Conservation (phyloP, 2,329 filamentous ascomycete genomes). For the Microdochium bolleyi region DNA sequence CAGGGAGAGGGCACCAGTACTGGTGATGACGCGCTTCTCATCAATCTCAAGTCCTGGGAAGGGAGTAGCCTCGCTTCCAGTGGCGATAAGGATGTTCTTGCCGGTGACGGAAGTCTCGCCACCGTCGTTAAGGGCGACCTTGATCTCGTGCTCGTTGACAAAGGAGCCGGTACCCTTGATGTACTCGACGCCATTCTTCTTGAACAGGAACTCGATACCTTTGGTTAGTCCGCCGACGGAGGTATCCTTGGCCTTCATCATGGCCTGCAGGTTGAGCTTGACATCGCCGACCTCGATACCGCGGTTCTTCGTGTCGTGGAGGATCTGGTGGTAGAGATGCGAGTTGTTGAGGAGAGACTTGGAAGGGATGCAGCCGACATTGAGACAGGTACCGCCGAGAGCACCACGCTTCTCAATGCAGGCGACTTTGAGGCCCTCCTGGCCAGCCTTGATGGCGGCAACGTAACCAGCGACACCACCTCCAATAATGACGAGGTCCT, state of each 20-base stretch:
- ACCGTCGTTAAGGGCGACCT: slow-evolving; percentile 83
- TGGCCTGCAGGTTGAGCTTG: slow-evolving; percentile 85
- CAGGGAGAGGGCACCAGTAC: slow-evolving; percentile 86
- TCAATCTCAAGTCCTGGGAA: slow-evolving; percentile 95
- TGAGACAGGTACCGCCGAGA: slow-evolving; percentile 94
- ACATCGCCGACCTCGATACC: slow-evolving; percentile 97
- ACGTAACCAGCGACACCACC: slow-evolving; percentile 98
- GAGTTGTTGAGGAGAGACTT: slow-evolving; percentile 99
- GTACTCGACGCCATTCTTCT: slow-evolving; percentile 99
- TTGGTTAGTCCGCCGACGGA: slow-evolving; percentile 87
- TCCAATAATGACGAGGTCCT: slow-evolving; percentile 95
- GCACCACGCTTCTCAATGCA: slow-evolving; percentile 98
- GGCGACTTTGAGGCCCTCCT: slow-evolving; percentile 92
- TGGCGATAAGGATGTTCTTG: slow-evolving; percentile 98
- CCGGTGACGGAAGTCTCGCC: slow-evolving; percentile 79
- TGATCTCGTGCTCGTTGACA: slow-evolving; percentile 81
- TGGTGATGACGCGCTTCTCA: slow-evolving; percentile 95
- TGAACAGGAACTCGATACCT: slow-evolving; percentile 95
- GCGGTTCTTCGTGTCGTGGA: slow-evolving; percentile 94
- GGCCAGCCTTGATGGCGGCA: slow-evolving; percentile 96
- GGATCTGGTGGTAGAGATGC: slow-evolving; percentile 92
- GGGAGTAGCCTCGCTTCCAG: slow-evolving; percentile 88
- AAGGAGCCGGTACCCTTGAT: slow-evolving; percentile 89
- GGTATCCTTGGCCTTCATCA: slow-evolving; percentile 98
- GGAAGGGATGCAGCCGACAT: slow-evolving; percentile 98